Evolutionary conservation across 768 basidiomycete genomes (phyloP).

Genomic region (Hygrophorus russula): DNA sequence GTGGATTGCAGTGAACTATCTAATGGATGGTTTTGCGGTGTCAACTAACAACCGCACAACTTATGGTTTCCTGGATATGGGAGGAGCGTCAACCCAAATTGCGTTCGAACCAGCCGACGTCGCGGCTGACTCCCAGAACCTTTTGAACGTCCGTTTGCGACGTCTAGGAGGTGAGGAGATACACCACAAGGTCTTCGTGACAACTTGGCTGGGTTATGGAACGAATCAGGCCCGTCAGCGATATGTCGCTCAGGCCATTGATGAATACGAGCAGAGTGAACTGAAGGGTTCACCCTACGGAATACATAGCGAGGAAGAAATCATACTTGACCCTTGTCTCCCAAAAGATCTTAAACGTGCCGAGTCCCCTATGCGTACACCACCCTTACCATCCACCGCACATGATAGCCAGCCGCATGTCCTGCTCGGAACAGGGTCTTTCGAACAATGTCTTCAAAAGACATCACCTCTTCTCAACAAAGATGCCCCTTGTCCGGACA

Average conservation of each 20-base stretch:
- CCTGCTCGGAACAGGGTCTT: constrained; percentile 82
- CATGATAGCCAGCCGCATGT: constrained; percentile 45
- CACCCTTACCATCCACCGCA: constrained; percentile 17
- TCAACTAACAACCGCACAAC: constrained; percentile 56
- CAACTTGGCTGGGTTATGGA: constrained; percentile 97
- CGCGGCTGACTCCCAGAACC: constrained; percentile 40
- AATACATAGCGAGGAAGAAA: constrained; percentile 19
- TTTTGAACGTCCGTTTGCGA: constrained; percentile 74
- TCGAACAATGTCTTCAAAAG: constrained; percentile 66
- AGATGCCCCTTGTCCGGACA: constrained; percentile 66
- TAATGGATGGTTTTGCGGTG: constrained; percentile 88
- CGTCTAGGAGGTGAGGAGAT: constrained; percentile 80
- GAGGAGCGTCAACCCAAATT: constrained; percentile 97
- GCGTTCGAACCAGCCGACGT: constrained; percentile 84
- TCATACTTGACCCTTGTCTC: constrained; percentile 82
- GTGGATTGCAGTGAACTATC: constrained; percentile 98
- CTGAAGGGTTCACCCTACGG: constrained; percentile 9
- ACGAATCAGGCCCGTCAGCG: constrained; percentile 95
- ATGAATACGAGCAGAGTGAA: constrained; percentile 37
- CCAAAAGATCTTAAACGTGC: constrained; percentile 60
- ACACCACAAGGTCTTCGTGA: constrained; percentile 88
- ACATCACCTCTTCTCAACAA: constrained; percentile 80
- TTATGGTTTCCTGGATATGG: constrained; percentile 98
- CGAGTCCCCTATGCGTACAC: constrained; percentile 40
- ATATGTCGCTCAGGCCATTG: constrained; percentile 65